Conservation (phyloP, 2,329 filamentous ascomycete species). For the Dactylellina cionopaga region DNA sequence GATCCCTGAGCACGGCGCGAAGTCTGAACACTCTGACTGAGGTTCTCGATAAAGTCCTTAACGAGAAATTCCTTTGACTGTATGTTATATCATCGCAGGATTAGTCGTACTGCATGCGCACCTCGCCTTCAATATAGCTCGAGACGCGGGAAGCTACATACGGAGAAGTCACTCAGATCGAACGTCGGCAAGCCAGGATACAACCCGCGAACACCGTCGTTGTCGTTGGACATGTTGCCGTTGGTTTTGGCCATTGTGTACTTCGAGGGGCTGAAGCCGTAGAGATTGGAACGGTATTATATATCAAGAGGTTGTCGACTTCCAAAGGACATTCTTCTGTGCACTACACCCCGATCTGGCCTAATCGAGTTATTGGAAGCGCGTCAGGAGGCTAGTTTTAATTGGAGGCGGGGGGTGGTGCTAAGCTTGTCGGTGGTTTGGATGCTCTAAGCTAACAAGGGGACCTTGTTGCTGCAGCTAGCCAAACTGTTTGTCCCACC, state of each 20-base stretch:
- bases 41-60: conserved; percentile 93
- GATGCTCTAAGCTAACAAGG: too few relatives aligned
- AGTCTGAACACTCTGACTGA: conserved; percentile 84
- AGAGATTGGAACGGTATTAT: conserved; percentile 3
- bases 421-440: conserved; percentile 5
- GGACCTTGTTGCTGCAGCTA: background rate
- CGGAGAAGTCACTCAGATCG: conserved; percentile 37
- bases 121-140: too few relatives aligned
- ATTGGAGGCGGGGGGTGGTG: conserved; percentile 13
- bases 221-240: conserved; percentile 22
- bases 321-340: conserved; percentile 26
- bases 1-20: conserved; percentile 78
- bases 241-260: conserved; percentile 21
- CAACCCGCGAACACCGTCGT: conserved; percentile 46
- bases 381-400: conserved; percentile 24
- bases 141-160: background rate
- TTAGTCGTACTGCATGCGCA: background rate
- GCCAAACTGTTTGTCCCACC: conserved; percentile 16
- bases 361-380: conserved; percentile 19
- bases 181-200: conserved; percentile 43
- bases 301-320: background rate
- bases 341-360: conserved; percentile 10
- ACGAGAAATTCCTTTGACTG: conserved; percentile 94
- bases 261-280: too few relatives aligned
- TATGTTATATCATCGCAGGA: background rate